Base-by-base conservation (phyloP, 108 stramenopile genomes). In the Fragilaria radians region DNA sequence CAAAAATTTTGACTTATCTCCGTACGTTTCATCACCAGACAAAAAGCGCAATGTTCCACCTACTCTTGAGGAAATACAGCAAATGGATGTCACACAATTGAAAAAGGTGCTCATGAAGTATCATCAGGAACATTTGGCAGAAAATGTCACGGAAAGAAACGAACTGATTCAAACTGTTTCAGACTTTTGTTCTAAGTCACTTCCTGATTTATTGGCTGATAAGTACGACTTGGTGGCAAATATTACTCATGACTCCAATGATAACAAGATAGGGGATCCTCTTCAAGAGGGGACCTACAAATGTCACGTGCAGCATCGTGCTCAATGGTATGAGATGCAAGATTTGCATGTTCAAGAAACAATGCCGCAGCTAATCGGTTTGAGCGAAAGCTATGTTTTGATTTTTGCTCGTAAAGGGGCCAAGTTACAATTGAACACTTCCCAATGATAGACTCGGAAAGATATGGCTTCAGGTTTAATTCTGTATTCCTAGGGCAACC, bases 251-350 rank as follows among this genome's bases (percentile, higher is more conserved):
- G 83, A 93, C 42, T 74, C 76, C 23, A 86, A 83, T 14, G 82
- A 71, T 7, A 88, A 93, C 72, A 88, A 86, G 28, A 73, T 85
- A 32, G 67, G 64, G 36, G 89, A 91, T 62, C 85, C 88, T 21
- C 59, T 95, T 61, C 76, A 92, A 61, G 86, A 86, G 21, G 97
- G 95, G 18, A 79, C 76, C 7, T 96, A 96, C 63, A 73, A 85
- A 55, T 96, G 90, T 31, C 95, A 97, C 61, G 92, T 96, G 23
- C 84, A 88, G 53, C 94, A 95, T 61, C 75, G 76, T 61, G 88
- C 83, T 3, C 95, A 96, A 57, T 99, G 98, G 98, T 98, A 93
- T 59, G 97, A 98, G 53, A 87, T 96, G 54, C 93, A 98, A 48
- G 97, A 99, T 61, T 65, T 97, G 49, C 85, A 91, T 56, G 96